Base-by-base conservation (phyloP, 257 asterid species). In the Fraxinus cuspidata region DNA sequence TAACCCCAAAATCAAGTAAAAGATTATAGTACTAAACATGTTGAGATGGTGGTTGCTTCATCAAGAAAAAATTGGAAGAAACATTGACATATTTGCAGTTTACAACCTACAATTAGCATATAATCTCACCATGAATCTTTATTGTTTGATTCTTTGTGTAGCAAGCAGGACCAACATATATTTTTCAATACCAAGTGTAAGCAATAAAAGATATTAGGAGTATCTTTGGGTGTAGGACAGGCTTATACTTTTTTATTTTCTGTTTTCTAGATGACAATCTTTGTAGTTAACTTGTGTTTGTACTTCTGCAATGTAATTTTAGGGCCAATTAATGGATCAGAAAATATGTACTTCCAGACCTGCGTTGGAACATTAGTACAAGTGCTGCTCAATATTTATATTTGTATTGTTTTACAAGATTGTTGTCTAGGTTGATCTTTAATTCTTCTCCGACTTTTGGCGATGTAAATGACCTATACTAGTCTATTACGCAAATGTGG, bases 401-500 rank as follows among this genome's bases (percentile, higher is more conserved):
- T 19, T 18, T 53, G 19, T 51, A 51, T 37, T 70, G 1, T 11
- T 28, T 70, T 21, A 23, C 21, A 5, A 37, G 11, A 23, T 70
- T 70, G 31, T 44, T 65, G 58, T 5, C 10, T 19, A 21, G 38
- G 8, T 32, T 64, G 11, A 28, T 47, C 60, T 12, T 28, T 34
- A 25, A 63, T 78, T 44, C 35, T 27, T 0, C 65, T 72, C 32
- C 18, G n/a, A 28, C 23, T 29, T 40, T 15, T 44, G 58, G 73
- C 7, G 21, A 15, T 9, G 6, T 6, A 25, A 44, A 23, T 32
- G 51, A n/a, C 49, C 32, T n/a, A 27, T n/a, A 58, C 49, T 35
- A 74, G 18, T 67, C 18, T 47, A n/a, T 72, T 80, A 0, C 35
- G 49, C 80, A 35, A 11, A 74, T 47, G 40, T 42, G 25, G 64